Conservation (phyloP, 164 flowering plant species). For the Taxillus chinensis region DNA sequence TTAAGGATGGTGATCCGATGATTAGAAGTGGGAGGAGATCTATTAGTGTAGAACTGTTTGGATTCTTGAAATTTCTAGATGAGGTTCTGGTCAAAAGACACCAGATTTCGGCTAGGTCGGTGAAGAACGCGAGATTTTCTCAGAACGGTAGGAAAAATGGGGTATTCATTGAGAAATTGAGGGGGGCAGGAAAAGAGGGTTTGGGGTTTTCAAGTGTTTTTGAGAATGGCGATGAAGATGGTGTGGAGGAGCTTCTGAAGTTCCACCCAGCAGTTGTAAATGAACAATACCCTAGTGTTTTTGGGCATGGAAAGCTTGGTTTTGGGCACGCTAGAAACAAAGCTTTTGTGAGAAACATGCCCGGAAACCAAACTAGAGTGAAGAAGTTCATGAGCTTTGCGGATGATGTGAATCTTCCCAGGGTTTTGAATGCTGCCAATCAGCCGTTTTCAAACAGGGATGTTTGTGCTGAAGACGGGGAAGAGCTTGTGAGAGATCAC, state of each 20-base stretch:
- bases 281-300: constrained; percentile 16
- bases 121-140: constrained; percentile 26
- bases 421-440: constrained; percentile 9
- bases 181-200: constrained; percentile 21
- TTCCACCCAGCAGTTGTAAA: constrained; percentile 25
- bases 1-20: constrained; percentile 48
- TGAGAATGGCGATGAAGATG: constrained; percentile 27
- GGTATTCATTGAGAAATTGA: constrained; percentile 25
- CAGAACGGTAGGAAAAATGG: constrained; percentile 17
- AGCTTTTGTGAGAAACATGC: constrained; percentile 16
- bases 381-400: constrained; percentile 47
- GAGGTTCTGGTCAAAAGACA: constrained; percentile 28
- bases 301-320: constrained; percentile 6
- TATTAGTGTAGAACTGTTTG: constrained; percentile 39
- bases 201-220: constrained; percentile 18
- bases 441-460: constrained; percentile 13
- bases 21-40: constrained; percentile 47
- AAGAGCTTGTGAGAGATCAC: constrained; percentile 13
- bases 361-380: constrained; percentile 17
- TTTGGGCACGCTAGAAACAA: constrained; percentile 13
- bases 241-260: constrained; percentile 30
- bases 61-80: constrained; percentile 54
- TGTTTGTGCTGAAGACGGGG: constrained; percentile 23
- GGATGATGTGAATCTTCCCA: constrained; percentile 33
- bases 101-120: constrained; percentile 14